These are phyloP conservation scores for Scutellaria barbata DNA, from an alignment of 257 asterid species.

Conservation along the genomic window DNA sequence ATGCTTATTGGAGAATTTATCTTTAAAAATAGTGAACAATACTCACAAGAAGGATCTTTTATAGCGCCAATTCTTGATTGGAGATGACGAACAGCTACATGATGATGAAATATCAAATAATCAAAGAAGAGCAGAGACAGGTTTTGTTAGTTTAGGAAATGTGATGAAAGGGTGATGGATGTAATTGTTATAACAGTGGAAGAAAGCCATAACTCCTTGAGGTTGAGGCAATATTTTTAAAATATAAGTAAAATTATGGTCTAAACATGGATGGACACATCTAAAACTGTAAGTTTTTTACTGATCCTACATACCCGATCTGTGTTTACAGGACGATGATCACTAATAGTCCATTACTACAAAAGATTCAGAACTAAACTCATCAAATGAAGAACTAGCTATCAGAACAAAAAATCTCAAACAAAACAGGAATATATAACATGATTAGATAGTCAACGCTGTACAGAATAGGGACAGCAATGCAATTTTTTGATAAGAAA, in stretches of 20 bases:
- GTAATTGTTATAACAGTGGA: not conserved
- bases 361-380: not conserved
- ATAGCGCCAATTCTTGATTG: not conserved
- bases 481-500: no score
- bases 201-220: not conserved
- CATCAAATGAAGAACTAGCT: not conserved
- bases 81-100: not conserved
- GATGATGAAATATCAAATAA: not conserved
- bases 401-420: conserved; percentile 17
- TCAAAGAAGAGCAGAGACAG: conserved; percentile 4
- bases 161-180: conserved; percentile 4
- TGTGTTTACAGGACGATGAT: not conserved
- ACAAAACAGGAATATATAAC: not conserved
- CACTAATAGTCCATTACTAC: not conserved
- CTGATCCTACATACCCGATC: not conserved
- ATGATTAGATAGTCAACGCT: not conserved
- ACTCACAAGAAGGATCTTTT: conserved; percentile 6
- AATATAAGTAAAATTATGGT: not conserved
- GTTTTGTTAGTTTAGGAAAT: not conserved
- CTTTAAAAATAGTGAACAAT: not conserved
- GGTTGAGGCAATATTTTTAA: not conserved
- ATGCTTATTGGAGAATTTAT: not conserved
- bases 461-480: no score
- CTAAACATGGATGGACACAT: conserved; percentile 3
- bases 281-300: not conserved